Evolutionary conservation across 192 early-diverging fungal species (phyloP).

Genomic region (Coemansia sp.): DNA sequence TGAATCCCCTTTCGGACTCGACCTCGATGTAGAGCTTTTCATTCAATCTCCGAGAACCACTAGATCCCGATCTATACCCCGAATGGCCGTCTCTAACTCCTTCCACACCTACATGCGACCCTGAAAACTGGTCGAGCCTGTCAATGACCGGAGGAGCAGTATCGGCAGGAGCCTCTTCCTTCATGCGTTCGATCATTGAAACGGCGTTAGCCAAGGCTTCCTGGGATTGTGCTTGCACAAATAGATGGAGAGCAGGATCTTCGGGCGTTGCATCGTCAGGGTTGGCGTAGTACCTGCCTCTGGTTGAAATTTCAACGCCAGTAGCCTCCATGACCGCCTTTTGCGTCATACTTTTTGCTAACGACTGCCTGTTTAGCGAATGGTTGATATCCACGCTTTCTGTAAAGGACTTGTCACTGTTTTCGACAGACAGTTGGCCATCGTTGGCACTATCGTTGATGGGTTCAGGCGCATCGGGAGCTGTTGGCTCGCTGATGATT

Average conservation of each 20-base stretch:
- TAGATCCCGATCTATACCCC: constrained; percentile 15
- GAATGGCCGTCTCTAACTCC: constrained; percentile 41
- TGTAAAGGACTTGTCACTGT: constrained; percentile 36
- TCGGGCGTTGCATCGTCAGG: constrained; percentile 67
- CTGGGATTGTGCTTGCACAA: constrained; percentile 67
- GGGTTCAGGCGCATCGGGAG: neutral
- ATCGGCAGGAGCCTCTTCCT: constrained; percentile 9
- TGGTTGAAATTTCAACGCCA: constrained; percentile 70
- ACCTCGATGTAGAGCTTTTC: constrained; percentile 76
- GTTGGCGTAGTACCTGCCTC: constrained; percentile 81
- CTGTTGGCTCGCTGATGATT: neutral
- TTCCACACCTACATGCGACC: constrained; percentile 10
- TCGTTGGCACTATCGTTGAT: neutral
- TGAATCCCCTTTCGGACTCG: constrained; percentile 72
- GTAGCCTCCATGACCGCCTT: constrained; percentile 73
- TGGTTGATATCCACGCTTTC: constrained; percentile 80
- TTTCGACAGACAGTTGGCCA: neutral
- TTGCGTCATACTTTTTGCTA: constrained; percentile 79
- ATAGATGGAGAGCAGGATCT: constrained; percentile 79
- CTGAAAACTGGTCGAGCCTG: neutral
- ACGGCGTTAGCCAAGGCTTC: constrained; percentile 73
- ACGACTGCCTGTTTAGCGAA: constrained; percentile 72
- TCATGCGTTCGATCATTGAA: constrained; percentile 69
- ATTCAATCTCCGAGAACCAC: constrained; percentile 28
- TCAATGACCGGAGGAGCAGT: too few relatives aligned